A percentile compares a stretch with the other conserved stretches of the same genome.
phyloP scores from a whole-genome alignment of 1,284 basidiomycete genomes.

The Athelia psychrophila region DNA sequence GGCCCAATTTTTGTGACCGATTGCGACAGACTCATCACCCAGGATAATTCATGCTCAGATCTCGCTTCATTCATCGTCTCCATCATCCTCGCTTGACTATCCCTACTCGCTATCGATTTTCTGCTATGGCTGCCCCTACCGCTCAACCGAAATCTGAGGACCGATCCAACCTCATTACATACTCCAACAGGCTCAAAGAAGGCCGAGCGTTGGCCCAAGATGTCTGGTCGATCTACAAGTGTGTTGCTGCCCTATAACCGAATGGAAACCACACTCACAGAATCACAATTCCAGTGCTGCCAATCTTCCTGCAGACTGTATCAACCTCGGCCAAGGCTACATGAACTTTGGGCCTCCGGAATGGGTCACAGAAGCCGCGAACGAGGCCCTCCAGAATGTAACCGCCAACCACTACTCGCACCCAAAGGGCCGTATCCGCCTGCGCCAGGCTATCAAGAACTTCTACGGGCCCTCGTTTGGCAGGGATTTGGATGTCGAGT shows the following conservation, averaged over 20 bases:
- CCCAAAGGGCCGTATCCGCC: constrained; percentile 81
- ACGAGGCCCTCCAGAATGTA: constrained; percentile 66
- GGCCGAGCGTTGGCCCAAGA: constrained; percentile 79
- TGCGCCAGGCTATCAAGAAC: constrained; percentile 81
- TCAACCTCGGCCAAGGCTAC: constrained; percentile 93
- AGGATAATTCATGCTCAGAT: too few species aligned
- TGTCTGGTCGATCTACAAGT: constrained; percentile 95
- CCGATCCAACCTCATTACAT: constrained; percentile 52
- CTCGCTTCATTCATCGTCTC: too few species aligned
- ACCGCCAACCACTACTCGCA: constrained; percentile 88
- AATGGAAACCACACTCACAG: neutral
- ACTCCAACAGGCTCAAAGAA: constrained; percentile 66
- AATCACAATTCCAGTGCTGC: constrained; percentile 55
- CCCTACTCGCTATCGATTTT: constrained; percentile 4
- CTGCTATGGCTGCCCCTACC: constrained; percentile 8
- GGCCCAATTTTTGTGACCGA: too few species aligned
- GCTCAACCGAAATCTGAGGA: constrained; percentile 18
- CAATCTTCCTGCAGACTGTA: constrained; percentile 83
- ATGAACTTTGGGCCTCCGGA: constrained; percentile 89
- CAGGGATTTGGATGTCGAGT: constrained; percentile 77
- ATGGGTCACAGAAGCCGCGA: constrained; percentile 80
- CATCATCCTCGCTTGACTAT: too few species aligned
- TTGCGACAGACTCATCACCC: too few species aligned
- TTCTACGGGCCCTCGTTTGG: constrained; percentile 75
- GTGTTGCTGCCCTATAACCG: constrained; percentile 15